Base-by-base conservation (phyloP, 495 filamentous ascomycete species). In the Talaromyces nanjingensis region DNA sequence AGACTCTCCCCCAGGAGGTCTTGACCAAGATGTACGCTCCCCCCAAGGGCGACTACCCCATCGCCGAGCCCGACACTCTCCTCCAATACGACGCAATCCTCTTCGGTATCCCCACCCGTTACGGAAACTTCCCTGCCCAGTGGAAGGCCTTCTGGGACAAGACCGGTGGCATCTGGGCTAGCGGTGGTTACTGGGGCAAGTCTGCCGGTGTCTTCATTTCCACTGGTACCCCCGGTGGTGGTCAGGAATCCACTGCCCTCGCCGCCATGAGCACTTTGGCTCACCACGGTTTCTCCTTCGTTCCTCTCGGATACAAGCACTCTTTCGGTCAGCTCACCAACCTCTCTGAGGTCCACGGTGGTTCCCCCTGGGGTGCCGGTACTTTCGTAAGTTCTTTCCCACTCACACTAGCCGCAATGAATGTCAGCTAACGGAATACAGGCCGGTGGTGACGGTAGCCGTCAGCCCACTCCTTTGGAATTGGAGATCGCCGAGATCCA, bases 101-200 rank as follows among this genome's bases (percentile, higher is more conserved):
- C 42, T 84, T 99, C 66, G 96, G 96, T 69, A 92, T 99, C 76
- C 94, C 94, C 33, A 99, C 94, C n/a, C 88, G 94, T 63, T 99
- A 90, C 80, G 94, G 94, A 74, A 99, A 96, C 86, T 96, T 97
- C 84, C 93, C 94, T 47, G 92, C 89, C 29, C 94, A 98, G 79
- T 98, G 89, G 89, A 97, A 93, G 83, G 73, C 86, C 52, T 96
- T 92, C 84, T 92, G 88, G 88, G 91, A 96, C 81, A 80, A 83
- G 74, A 90, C 89, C 27, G 91, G 91, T 70, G 77, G 82, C 71
- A 87, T 89, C 69, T 91, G 89, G 89, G 68, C 74, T 42, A 72
- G 74, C 18, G 91, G 93, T 65, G 88, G 83, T 67, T 92, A 84
- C 83, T 89, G 85, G 81, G 91, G 91, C 77, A 99, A 98, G 84